Percentiles rank a stretch among this genome's conserved stretches.
These are phyloP conservation scores for Pichia occidentalis DNA, from an alignment of 805 yeast species.

Conservation along the genomic window DNA sequence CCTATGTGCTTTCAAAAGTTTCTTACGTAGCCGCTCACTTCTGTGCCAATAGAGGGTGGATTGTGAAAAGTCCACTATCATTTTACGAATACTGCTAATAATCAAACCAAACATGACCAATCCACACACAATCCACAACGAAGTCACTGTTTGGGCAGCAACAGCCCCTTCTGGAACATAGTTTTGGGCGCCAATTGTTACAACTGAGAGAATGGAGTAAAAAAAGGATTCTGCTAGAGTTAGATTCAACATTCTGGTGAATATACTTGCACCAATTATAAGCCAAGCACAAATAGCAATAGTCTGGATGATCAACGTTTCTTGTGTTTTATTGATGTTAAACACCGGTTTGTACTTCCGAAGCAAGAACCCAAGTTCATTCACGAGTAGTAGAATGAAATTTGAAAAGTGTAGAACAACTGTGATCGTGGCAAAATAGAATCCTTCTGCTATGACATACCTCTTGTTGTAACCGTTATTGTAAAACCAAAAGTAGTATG, in stretches of 20 bases:
- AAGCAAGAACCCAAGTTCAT: slow-evolving; percentile 53
- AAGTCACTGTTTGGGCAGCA: slow-evolving; percentile 50
- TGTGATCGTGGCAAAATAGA: slow-evolving; percentile 72
- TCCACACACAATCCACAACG: slow-evolving; percentile 64
- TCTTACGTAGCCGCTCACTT: slow-evolving; percentile 45
- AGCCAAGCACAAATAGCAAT: slow-evolving; percentile 63
- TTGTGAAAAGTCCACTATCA: slow-evolving; percentile 52
- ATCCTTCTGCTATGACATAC: slow-evolving; percentile 50
- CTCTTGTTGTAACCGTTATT: slow-evolving; percentile 14
- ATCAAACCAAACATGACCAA: slow-evolving; percentile 69
- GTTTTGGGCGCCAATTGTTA: slow-evolving; percentile 82
- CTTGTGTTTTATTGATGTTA: slow-evolving; percentile 60
- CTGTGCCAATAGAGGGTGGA: slow-evolving; percentile 63
- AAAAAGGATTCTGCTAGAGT: slow-evolving; percentile 65
- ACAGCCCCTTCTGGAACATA: slow-evolving; percentile 43
- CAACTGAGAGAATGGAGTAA: slow-evolving; percentile 62
- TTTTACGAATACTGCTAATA: slow-evolving; percentile 59
- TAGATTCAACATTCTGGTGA: slow-evolving; percentile 38
- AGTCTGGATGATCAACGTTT: slow-evolving; percentile 67
- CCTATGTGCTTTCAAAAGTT: slow-evolving; percentile 16
- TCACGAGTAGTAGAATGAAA: slow-evolving; percentile 44
- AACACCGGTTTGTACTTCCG: slow-evolving; percentile 64
- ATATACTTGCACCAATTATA: slow-evolving; percentile 60
- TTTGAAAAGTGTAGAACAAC: slow-evolving; percentile 55
- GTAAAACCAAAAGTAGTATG: slow-evolving; percentile 24